Base-by-base conservation (phyloP, 2,329 filamentous ascomycete genomes). In the Neonectria punicea region DNA sequence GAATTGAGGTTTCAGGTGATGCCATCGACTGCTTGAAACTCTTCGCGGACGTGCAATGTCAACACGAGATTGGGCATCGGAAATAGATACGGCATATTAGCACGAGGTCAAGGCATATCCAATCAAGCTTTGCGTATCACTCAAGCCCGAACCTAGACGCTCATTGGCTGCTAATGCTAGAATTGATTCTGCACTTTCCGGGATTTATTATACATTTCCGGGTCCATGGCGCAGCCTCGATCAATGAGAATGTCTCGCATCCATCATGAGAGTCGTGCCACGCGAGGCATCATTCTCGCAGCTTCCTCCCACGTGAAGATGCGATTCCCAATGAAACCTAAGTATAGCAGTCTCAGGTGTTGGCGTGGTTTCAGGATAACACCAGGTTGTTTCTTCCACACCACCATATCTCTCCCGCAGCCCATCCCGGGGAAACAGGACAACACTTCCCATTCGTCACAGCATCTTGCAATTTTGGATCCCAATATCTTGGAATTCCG, bases 11-110 rank as follows among this genome's bases (percentile, higher is more conserved):
- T 50, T 30, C 25, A 39, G 47, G 28, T 50, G 49, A 51, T 51
- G 49, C 30, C 30, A 36, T 34, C 28, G n/a, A 22, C 49, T n/a
- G 5, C 49, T 34, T 34, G 28, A 34, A 51, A 20, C 18, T 34
- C 10, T 34, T 18, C 25, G 47, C 7, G 16, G n/a, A 32, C 5
- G 16, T 10, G 16, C n/a, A 34, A 34, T 20, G n/a, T 14, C 11
- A 34, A 18, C 30, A 43, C 28, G 49, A n/a, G 49, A 51, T 51
- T 51, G 49, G 28, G 11, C 49, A 51, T 51, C 39, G n/a, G 39
- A 20, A 18, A 20, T 22, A 20, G n/a, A 11, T 9, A n/a, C 25
- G 16, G 25, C 25, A 32, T 30, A 25, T 50, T 51, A 32, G 20
- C 49, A 51, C 32, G 49, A 4, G 22, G 16, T 20, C n/a, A 22